Percentiles rank a stretch among this genome's conserved stretches.
Evolutionary conservation across 371 early-diverging fungal species (phyloP).

Genomic region (Phascolomyces articulosus): DNA sequence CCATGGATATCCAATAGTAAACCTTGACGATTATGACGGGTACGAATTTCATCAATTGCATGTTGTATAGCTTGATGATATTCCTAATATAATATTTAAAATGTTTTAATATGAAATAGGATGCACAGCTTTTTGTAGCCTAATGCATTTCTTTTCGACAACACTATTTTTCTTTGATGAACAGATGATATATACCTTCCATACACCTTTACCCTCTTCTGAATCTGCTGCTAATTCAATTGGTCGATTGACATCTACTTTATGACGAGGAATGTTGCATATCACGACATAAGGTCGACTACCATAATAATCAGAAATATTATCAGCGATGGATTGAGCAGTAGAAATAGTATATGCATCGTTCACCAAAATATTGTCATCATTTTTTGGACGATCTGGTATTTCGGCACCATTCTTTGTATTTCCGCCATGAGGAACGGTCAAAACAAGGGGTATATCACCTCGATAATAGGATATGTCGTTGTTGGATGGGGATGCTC

Average conservation of each 20-base stretch:
- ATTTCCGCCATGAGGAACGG: conserved; percentile 19
- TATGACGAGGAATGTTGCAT: conserved; percentile 11
- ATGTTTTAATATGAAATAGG: too few species aligned
- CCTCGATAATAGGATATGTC: not conserved
- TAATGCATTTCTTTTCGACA: too few species aligned
- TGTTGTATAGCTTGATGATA: conserved; percentile 12
- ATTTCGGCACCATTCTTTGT: conserved; percentile 3
- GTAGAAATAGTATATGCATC: conserved; percentile 14
- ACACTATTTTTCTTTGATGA: too few species aligned
- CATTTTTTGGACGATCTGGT: conserved; percentile 6
- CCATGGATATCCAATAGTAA: conserved; percentile 23
- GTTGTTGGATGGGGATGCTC: not conserved
- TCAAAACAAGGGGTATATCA: conserved; percentile 10
- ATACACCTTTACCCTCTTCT: conserved; percentile 6
- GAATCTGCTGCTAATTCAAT: conserved; percentile 10
- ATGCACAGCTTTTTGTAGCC: too few species aligned
- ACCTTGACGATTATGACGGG: not conserved
- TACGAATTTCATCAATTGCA: conserved; percentile 6
- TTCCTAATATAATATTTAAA: conserved; percentile 5
- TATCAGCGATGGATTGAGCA: conserved; percentile 4
- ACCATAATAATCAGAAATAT: conserved; percentile 3
- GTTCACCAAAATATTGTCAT: not conserved
- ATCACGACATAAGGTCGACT: conserved; percentile 10
- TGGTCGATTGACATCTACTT: conserved; percentile 20
- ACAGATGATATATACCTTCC: conserved; percentile 16